Conservation (phyloP, 306 rosid genomes). For the Dryas drummondii region DNA sequence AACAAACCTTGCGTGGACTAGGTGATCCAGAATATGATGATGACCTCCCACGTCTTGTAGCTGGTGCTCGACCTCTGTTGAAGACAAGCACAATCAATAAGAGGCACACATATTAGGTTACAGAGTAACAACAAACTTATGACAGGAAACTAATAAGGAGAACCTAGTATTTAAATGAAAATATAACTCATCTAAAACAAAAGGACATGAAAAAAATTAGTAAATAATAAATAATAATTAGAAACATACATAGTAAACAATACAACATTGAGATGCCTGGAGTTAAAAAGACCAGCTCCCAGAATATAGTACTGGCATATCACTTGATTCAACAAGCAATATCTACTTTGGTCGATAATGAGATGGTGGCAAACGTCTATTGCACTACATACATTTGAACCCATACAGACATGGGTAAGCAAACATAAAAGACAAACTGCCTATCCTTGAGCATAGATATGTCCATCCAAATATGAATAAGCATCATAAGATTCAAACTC, state of each 20-base stretch:
- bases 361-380: background rate
- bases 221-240: background rate
- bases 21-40: conserved; percentile 88
- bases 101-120: background rate
- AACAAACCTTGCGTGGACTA: conserved; percentile 85
- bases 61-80: conserved; percentile 75
- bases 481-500: background rate
- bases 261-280: background rate
- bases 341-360: background rate
- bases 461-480: background rate
- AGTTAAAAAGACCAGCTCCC: background rate
- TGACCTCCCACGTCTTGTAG: conserved; percentile 75
- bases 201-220: background rate
- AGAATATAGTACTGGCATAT: background rate
- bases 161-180: background rate
- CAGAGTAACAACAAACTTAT: background rate
- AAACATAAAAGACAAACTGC: too few relatives aligned
- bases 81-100: conserved; percentile 6
- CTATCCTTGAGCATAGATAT: background rate
- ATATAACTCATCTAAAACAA: background rate
- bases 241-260: background rate
- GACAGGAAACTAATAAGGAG: background rate
- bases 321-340: background rate
- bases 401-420: too few relatives aligned
- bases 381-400: background rate